A percentile compares a stretch with the other conserved stretches of the same genome.
phyloP scores from a whole-genome alignment of 116 monocot species.

The Cymodocea nodosa region DNA sequence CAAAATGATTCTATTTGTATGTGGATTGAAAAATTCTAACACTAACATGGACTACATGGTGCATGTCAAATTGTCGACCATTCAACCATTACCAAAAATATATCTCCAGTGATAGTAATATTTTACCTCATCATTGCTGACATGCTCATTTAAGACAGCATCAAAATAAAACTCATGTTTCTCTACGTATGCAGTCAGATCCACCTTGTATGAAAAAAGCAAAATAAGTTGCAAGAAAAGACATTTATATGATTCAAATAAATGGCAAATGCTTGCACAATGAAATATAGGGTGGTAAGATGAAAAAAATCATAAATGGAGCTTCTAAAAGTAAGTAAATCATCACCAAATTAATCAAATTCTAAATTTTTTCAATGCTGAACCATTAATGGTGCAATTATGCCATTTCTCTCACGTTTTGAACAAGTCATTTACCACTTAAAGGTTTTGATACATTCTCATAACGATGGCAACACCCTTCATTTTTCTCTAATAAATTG shows the following conservation, averaged over 20 bases:
- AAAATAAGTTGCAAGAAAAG: neutral
- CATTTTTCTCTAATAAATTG: no score
- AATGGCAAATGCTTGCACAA: neutral
- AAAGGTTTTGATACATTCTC: no score
- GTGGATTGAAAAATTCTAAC: no score
- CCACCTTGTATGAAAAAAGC: slow-evolving; percentile 48
- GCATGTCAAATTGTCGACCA: no score
- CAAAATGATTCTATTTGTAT: no score
- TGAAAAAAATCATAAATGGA: no score
- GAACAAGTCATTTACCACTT: no score
- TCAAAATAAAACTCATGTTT: slow-evolving; percentile 99
- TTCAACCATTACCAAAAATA: neutral
- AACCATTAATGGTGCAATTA: no score
- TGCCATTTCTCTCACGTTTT: no score
- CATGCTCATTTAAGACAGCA: slow-evolving; percentile 89
- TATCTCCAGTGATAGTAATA: neutral
- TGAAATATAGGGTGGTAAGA: neutral
- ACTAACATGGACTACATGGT: no score
- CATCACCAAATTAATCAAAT: neutral
- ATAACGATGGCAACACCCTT: no score
- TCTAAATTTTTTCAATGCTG: no score
- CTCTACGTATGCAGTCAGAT: slow-evolving; percentile 98
- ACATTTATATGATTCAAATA: neutral
- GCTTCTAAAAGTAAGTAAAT: neutral
- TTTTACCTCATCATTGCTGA: slow-evolving; percentile 89